Conservation (phyloP, 805 yeast genomes). For the Candida golubevii region DNA sequence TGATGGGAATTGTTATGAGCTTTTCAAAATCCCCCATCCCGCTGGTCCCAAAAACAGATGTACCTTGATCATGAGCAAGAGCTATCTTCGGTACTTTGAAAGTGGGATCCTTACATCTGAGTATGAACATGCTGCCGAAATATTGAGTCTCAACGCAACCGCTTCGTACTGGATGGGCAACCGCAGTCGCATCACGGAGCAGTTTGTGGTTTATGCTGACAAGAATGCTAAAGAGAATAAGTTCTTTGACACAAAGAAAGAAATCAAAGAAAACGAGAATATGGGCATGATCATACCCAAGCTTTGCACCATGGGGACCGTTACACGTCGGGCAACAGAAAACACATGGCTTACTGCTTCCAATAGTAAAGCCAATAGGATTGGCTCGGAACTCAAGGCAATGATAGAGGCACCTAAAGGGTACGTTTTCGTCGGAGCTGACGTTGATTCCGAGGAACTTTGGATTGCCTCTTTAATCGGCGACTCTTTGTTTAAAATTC, state of each 20-base stretch:
- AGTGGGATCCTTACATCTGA: constrained; percentile 68
- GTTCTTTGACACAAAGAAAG: constrained; percentile 26
- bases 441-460: constrained; percentile 95
- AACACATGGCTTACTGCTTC: constrained; percentile 98
- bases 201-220: constrained; percentile 68
- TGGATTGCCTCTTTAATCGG: constrained; percentile 98
- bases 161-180: constrained; percentile 94
- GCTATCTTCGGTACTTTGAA: constrained; percentile 68
- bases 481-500: constrained; percentile 81
- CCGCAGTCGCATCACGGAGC: constrained; percentile 76
- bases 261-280: constrained; percentile 20
- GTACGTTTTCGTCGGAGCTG: constrained; percentile 93
- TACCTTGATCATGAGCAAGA: constrained; percentile 72
- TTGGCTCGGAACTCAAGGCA: constrained; percentile 92
- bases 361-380: constrained; percentile 77
- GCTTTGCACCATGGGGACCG: constrained; percentile 90
- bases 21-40: constrained; percentile 83
- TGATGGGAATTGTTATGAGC: constrained; percentile 23
- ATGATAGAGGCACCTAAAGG: constrained; percentile 84
- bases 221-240: constrained; percentile 17
- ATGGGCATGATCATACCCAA: constrained; percentile 80
- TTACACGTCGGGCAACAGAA: constrained; percentile 94
- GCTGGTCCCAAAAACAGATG: constrained; percentile 74
- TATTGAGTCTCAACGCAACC: constrained; percentile 68
- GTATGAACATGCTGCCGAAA: constrained; percentile 68